Evolutionary conservation across 2,329 filamentous ascomycete genomes (phyloP), one percentile per base, ranked within the genome.

Genomic region (Cercospora nicotianae): DNA sequence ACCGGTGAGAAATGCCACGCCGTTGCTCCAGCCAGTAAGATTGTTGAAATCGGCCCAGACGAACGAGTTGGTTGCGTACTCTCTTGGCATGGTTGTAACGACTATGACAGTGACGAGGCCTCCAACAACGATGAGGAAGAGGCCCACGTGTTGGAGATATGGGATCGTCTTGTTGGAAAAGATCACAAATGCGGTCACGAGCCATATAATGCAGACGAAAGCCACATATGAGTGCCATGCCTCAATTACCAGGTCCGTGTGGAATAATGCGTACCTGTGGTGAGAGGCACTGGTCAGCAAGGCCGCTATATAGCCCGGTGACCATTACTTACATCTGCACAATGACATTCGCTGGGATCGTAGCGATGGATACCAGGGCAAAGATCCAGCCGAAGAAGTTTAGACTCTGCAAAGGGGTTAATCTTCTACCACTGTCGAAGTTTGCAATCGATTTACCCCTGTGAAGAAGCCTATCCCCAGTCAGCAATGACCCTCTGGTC

Each of bases 341-440:
- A 12, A 84, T 78, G 70, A 89, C 83, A 73, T 89, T 89, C 69
- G 83, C 84, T 4, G 87, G 81, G 67, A 90, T 87, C 66, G 84
- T 82, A 16, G 84, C 79, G 73, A 89, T 85, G 1, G 86, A 86
- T 3, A 87, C 86, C 5, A 87, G 81, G 0, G 86, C 87, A 67
- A 89, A 87, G 69, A 89, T 84, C 88, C 88, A 90, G 13, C 83
- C 86, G 68, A 84, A 85, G 72, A 86, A 86, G 75, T 87, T 87
- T 53, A 79, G 69, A 7, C 31, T 60, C 58, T 60, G 58, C 7
- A 30, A 39, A 18, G 16, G 9, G 20, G 23, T 55, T 13, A 45
- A 3, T 45, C 20, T 9, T 13, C 20, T 16, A 36, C 3, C 33
- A 16, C 33, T 12, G 51, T 55, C 23, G 20, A 55, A 23, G 28